Conservation (phyloP, 331 rosid genomes). For the Ulmus americana region DNA sequence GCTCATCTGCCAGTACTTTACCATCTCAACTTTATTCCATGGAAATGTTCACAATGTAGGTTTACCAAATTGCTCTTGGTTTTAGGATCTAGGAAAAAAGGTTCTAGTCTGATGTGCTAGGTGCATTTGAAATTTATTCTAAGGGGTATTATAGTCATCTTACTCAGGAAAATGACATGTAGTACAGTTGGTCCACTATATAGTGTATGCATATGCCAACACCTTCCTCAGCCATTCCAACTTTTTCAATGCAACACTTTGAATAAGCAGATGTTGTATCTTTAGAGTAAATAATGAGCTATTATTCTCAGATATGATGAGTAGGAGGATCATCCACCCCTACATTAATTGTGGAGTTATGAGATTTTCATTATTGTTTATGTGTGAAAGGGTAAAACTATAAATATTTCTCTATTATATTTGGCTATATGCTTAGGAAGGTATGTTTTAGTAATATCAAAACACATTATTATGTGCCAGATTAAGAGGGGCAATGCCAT, state of each 20-base stretch:
- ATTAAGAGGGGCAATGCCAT: no score
- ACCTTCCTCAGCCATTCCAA: not conserved
- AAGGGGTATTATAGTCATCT: constrained; percentile 25
- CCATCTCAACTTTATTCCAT: constrained; percentile 14
- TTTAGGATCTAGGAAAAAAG: not conserved
- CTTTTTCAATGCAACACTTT: not conserved
- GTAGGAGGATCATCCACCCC: no score
- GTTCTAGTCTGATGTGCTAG: not conserved
- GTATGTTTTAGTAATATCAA: no score
- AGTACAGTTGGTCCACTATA: constrained; percentile 21
- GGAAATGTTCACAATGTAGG: not conserved
- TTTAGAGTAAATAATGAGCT: not conserved
- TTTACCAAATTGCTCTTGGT: constrained; percentile 35
- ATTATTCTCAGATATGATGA: no score
- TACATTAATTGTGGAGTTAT: no score
- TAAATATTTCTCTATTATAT: no score
- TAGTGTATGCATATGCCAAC: constrained; percentile 13
- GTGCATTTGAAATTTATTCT: not conserved
- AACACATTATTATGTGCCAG: no score
- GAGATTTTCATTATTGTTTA: no score
- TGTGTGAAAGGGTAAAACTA: no score
- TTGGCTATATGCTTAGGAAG: no score
- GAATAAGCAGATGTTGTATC: not conserved
- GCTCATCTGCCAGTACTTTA: constrained; percentile 38
- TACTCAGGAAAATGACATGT: constrained; percentile 10